Conservation (phyloP, 164 flowering plant species). For the Taxillus chinensis region DNA sequence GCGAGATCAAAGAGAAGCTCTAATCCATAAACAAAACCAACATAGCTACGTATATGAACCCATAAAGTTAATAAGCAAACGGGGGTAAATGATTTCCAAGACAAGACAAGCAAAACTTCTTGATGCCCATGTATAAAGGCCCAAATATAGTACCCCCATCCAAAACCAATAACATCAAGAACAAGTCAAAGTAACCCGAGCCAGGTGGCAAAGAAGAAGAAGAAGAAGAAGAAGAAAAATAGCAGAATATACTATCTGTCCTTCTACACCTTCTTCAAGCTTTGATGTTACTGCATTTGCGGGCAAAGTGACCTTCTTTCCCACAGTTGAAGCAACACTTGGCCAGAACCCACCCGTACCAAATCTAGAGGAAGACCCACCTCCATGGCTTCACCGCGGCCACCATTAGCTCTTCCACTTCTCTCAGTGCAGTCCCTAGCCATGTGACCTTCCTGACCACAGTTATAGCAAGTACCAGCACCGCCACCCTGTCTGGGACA, state of each 20-base stretch:
- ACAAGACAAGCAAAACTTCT: background rate
- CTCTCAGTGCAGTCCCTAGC: conserved; percentile 28
- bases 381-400: conserved; percentile 6
- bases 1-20: background rate
- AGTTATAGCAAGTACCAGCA: conserved; percentile 18
- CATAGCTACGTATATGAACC: conserved; percentile 2
- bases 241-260: conserved; percentile 16
- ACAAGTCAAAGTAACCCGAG: background rate
- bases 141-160: background rate
- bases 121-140: conserved; percentile 6
- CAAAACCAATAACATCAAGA: background rate
- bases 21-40: conserved; percentile 1
- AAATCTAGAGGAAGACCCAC: background rate
- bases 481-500: conserved; percentile 6
- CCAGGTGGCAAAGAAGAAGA: background rate
- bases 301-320: conserved; percentile 27
- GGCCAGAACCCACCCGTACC: background rate
- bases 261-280: conserved; percentile 5
- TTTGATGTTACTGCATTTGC: conserved; percentile 21
- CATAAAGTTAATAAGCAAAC: background rate
- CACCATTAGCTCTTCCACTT: conserved; percentile 9
- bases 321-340: conserved; percentile 27
- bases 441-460: conserved; percentile 33
- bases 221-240: conserved; percentile 1
- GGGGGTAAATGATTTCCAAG: background rate